phyloP scores from a whole-genome alignment of 2,329 filamentous ascomycete genomes.

The Aaosphaeria pasadenensis region DNA sequence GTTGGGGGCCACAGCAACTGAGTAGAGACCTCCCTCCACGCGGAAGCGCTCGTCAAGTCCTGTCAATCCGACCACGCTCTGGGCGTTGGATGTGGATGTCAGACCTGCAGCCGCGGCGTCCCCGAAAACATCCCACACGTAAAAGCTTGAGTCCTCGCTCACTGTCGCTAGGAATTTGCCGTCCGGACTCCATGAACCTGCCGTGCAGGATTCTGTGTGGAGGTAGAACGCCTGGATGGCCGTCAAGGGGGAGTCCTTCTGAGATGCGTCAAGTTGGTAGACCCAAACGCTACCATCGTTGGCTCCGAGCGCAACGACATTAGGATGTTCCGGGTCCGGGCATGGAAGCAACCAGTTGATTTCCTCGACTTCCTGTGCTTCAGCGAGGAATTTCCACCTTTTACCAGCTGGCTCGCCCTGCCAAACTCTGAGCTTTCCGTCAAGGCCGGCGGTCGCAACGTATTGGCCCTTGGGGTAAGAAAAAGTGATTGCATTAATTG shows the following conservation, averaged over 20 bases:
- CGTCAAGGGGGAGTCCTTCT: constrained; percentile 62
- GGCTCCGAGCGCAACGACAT: constrained; percentile 83
- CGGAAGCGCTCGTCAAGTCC: constrained; percentile 83
- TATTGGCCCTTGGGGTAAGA: constrained; percentile 80
- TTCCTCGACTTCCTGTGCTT: constrained; percentile 87
- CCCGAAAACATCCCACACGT: constrained; percentile 91
- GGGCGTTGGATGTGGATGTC: constrained; percentile 53
- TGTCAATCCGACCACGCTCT: constrained; percentile 73
- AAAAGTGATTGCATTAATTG: constrained; percentile 82
- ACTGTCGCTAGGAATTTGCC: constrained; percentile 85
- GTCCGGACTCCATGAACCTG: constrained; percentile 86
- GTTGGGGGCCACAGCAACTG: constrained; percentile 76
- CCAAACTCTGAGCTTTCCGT: constrained; percentile 77
- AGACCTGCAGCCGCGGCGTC: constrained; percentile 66
- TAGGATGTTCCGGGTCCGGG: constrained; percentile 67
- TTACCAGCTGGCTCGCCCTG: constrained; percentile 50
- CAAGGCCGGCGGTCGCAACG: constrained; percentile 81
- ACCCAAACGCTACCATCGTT: constrained; percentile 94
- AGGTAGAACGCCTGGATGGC: constrained; percentile 92
- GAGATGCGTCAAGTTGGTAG: constrained; percentile 73
- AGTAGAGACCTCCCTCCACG: constrained; percentile 88
- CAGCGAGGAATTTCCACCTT: constrained; percentile 66
- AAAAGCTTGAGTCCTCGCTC: constrained; percentile 81
- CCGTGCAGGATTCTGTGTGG: constrained; percentile 82
- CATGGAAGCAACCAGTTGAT: constrained; percentile 86